A percentile compares a stretch with the other conserved stretches of the same genome.
Evolutionary conservation across 495 filamentous ascomycete species (phyloP).

Genomic region (Alectoria sarmentosa): DNA sequence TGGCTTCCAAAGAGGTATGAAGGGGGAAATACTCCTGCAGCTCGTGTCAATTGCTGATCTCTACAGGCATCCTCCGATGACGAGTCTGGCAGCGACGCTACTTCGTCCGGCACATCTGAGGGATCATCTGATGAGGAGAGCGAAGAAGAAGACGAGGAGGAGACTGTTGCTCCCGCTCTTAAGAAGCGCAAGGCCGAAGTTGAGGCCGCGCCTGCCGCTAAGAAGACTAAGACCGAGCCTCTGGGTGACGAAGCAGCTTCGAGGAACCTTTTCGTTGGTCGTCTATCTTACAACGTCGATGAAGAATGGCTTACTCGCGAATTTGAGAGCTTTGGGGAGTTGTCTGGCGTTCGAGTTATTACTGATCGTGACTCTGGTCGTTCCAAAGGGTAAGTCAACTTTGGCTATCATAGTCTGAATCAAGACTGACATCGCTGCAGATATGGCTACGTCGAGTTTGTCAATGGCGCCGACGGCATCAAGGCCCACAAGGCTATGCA

Average conservation of each 20-base stretch:
- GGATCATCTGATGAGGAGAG: constrained; percentile 50
- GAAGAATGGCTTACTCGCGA: constrained; percentile 83
- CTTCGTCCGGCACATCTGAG: constrained; percentile 32
- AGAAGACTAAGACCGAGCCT: constrained; percentile 76
- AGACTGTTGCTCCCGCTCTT: constrained; percentile 38
- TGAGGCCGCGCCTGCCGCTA: constrained; percentile 53
- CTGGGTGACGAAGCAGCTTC: constrained; percentile 47
- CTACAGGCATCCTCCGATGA: constrained; percentile 14
- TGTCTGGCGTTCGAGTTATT: constrained; percentile 70
- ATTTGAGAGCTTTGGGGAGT: constrained; percentile 77
- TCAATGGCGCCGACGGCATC: constrained; percentile 56
- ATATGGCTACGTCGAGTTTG: constrained; percentile 95
- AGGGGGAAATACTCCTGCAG: too few relatives aligned
- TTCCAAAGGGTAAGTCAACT: constrained; percentile 64
- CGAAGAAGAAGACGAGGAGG: constrained; percentile 39
- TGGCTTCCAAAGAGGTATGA: constrained; percentile 16
- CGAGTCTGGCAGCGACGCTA: constrained; percentile 33
- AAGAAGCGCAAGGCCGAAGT: constrained; percentile 92
- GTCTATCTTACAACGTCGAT: constrained; percentile 90
- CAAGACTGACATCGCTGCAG: constrained; percentile 36
- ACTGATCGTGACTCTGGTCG: constrained; percentile 74
- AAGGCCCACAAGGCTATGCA: constrained; percentile 78
- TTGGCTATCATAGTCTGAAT: not conserved
- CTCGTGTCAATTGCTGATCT: not conserved
- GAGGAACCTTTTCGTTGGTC: constrained; percentile 83